These are phyloP conservation scores for Coix lacrymajobi DNA, from an alignment of 176 grass and related monocot genomes.

Conservation along the genomic window DNA sequence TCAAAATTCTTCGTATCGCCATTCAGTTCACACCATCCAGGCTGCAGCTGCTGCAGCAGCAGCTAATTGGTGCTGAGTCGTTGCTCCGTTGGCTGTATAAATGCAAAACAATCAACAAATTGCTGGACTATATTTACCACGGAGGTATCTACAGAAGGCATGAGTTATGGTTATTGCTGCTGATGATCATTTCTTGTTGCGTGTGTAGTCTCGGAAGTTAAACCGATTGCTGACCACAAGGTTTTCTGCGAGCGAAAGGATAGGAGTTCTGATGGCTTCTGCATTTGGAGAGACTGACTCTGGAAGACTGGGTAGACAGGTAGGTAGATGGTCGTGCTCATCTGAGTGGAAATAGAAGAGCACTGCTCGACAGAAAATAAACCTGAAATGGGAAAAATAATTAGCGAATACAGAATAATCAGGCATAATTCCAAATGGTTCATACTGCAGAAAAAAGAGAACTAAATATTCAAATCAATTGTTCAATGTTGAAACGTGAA, in stretches of 20 bases:
- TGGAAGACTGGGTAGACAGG: constrained; percentile 74
- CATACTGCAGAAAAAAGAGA: not conserved
- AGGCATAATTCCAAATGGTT: not conserved
- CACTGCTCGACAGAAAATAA: constrained; percentile 95
- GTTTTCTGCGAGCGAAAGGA: constrained; percentile 71
- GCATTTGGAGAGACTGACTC: constrained; percentile 62
- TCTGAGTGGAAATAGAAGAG: constrained; percentile 54
- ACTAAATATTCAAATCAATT: not conserved
- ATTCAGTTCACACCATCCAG: not conserved
- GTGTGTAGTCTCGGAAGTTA: constrained; percentile 41
- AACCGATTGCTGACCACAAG: constrained; percentile 66
- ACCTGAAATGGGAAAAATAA: constrained; percentile 45
- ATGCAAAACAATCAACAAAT: constrained; percentile 85
- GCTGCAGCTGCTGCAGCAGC: not conserved
- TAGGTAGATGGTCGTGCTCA: constrained; percentile 48
- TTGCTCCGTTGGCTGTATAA: constrained; percentile 37
- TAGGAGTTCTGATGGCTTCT: constrained; percentile 48
- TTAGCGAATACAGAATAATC: not conserved
- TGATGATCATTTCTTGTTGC: constrained; percentile 46
- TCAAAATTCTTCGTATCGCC: constrained; percentile 25
- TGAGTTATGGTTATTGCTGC: constrained; percentile 30
- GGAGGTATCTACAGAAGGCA: constrained; percentile 83
- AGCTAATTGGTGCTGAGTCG: constrained; percentile 16
- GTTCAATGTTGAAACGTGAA: not conserved
- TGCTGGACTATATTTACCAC: constrained; percentile 80